A percentile compares a stretch with the other conserved stretches of the same genome.
Evolutionary conservation across 441 rosid genomes (phyloP).

Genomic region (Gossypium schwendimanii): DNA sequence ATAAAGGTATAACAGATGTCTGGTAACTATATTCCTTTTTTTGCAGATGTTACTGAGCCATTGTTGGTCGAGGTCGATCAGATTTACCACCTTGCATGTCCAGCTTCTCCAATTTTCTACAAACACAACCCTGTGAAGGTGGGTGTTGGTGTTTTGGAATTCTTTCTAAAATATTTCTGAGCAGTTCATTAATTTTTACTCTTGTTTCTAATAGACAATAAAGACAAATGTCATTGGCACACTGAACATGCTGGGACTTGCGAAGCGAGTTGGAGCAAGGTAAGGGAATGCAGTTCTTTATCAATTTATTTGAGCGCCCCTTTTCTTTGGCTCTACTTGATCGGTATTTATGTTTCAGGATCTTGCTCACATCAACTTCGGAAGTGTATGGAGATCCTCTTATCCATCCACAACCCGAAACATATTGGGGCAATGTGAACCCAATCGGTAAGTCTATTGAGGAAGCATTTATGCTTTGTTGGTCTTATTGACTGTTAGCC

Average conservation of each 20-base stretch:
- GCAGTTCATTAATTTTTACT: neutral
- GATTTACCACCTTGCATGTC: conserved; percentile 96
- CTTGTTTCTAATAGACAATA: conserved; percentile 49
- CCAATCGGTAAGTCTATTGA: conserved; percentile 63
- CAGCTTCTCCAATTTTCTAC: conserved; percentile 97
- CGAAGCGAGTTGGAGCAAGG: conserved; percentile 95
- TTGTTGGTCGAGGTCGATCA: conserved; percentile 82
- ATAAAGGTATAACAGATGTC: neutral
- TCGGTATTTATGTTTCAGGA: conserved; percentile 32
- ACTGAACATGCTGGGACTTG: conserved; percentile 92
- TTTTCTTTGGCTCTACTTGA: conserved; percentile 7
- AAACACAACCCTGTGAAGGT: conserved; percentile 97
- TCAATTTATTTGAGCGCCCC: neutral
- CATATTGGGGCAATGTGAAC: conserved; percentile 98
- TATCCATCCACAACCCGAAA: conserved; percentile 80
- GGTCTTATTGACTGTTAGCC: neutral
- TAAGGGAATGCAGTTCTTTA: conserved; percentile 16
- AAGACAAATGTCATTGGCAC: conserved; percentile 96
- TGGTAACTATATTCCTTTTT: neutral
- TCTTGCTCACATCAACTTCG: conserved; percentile 92
- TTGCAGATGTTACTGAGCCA: conserved; percentile 79
- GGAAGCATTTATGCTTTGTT: neutral
- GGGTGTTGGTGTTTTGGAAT: conserved; percentile 9
- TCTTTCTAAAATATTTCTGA: neutral
- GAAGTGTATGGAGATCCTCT: conserved; percentile 97